Percentiles rank a stretch among this genome's conserved stretches.
Conservation (phyloP, 2,329 filamentous ascomycete genomes). For the Penicillium sp. region DNA sequence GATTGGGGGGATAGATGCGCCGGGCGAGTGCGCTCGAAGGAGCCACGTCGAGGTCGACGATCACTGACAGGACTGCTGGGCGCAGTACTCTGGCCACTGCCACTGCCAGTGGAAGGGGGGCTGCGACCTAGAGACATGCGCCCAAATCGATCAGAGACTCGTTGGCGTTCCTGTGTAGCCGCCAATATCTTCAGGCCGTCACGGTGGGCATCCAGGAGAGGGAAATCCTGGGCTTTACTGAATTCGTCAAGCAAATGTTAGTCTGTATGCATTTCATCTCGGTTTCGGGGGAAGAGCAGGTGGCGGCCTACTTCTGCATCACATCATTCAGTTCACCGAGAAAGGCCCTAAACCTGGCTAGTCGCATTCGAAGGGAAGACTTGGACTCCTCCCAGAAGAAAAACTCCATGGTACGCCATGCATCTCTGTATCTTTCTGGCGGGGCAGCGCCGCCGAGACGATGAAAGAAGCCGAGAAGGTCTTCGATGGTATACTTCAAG, state of each 20-base stretch:
- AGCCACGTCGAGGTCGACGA: slow-evolving; percentile 36
- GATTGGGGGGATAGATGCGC: slow-evolving; percentile 27
- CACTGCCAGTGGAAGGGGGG: slow-evolving; percentile 31
- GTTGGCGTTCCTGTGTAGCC: slow-evolving; percentile 32
- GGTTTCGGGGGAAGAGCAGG: neutral
- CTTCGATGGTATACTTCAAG: slow-evolving; percentile 56
- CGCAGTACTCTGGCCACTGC: slow-evolving; percentile 25
- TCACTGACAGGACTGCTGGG: slow-evolving; percentile 34
- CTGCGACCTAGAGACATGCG: slow-evolving; percentile 30
- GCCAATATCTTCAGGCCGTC: slow-evolving; percentile 32
- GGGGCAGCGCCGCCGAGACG: slow-evolving; percentile 30
- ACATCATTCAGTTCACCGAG: slow-evolving; percentile 50
- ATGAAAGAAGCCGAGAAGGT: slow-evolving; percentile 53
- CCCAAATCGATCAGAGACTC: slow-evolving; percentile 30
- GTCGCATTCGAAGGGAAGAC: slow-evolving; percentile 50
- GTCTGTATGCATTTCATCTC: slow-evolving; percentile 12
- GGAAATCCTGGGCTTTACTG: slow-evolving; percentile 33
- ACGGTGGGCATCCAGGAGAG: slow-evolving; percentile 32
- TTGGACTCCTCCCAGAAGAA: slow-evolving; percentile 54
- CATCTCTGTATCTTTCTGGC: slow-evolving; percentile 48
- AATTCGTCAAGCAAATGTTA: slow-evolving; percentile 5
- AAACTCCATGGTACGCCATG: slow-evolving; percentile 56
- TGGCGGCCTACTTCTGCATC: slow-evolving; percentile 50
- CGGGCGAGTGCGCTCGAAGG: slow-evolving; percentile 41
- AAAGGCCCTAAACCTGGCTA: slow-evolving; percentile 57